Evolutionary conservation across 441 rosid species (phyloP).

Genomic region (Aquilaria agallochum): DNA sequence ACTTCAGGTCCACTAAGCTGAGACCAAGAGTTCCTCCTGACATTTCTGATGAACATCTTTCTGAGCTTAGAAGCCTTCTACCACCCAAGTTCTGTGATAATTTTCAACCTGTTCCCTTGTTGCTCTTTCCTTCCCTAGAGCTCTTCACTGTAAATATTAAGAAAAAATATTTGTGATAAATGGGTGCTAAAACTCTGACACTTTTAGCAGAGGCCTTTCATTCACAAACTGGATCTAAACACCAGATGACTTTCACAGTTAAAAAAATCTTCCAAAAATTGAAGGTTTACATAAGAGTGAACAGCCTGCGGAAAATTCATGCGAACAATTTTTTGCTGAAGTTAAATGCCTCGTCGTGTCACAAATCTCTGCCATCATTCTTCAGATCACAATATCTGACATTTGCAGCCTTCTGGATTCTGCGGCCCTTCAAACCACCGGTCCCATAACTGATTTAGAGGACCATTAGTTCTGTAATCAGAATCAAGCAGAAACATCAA

Average conservation of each 20-base stretch:
- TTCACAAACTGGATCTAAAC: slow-evolving; percentile 13
- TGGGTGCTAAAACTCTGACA: neutral
- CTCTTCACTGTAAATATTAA: no score
- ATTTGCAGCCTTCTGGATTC: slow-evolving; percentile 67
- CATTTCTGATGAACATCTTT: slow-evolving; percentile 36
- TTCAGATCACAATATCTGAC: slow-evolving; percentile 56
- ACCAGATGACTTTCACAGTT: neutral
- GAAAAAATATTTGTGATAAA: no score
- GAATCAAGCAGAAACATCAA: slow-evolving; percentile 9
- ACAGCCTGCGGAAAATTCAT: neutral
- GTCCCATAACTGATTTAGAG: slow-evolving; percentile 60
- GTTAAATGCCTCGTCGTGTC: slow-evolving; percentile 11
- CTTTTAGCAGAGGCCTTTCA: slow-evolving; percentile 9
- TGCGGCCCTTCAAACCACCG: slow-evolving; percentile 85
- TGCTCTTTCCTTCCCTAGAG: no score
- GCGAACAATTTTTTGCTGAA: no score
- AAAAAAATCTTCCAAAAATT: slow-evolving; percentile 6
- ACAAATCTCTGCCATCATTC: slow-evolving; percentile 13
- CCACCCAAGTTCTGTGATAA: slow-evolving; percentile 23
- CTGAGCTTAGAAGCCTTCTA: slow-evolving; percentile 26
- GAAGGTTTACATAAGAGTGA: slow-evolving; percentile 12
- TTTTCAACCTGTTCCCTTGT: no score
- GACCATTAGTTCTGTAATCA: slow-evolving; percentile 63
- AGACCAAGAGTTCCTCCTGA: slow-evolving; percentile 33
- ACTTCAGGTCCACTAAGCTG: slow-evolving; percentile 37